Base-by-base conservation (phyloP, 2,329 filamentous ascomycete species). In the Akanthomyces lecanii region DNA sequence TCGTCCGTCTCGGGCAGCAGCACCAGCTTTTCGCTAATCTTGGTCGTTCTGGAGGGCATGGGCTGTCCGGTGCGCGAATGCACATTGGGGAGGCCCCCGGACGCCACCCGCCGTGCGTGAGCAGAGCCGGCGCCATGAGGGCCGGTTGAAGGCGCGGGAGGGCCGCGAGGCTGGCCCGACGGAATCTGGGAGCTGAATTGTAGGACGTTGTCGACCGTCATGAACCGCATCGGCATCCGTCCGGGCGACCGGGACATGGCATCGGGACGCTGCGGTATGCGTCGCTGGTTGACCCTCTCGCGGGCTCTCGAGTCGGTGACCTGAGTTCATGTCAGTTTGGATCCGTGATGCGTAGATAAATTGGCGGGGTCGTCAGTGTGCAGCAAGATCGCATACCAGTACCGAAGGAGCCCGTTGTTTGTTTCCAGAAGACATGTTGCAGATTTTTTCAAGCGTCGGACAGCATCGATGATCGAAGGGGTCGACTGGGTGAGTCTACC, bases 21-120 rank as follows among this genome's bases (percentile, higher is more conserved):
- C 0, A 99, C 95, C n/a, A 99, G 82, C 77, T 98, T 98, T 79
- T 98, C 92, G 74, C 91, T 97, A 67, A 96, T 89, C 75, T 98
- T 97, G 33, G 92, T 96, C 44, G 92, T 96, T 60, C 95, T 85
- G 6, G 91, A 89, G 0, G 94, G 95, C 67, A 97, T 77, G 51
- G 81, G 83, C 62, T 85, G 82, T 65, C 82, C 83, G 59, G 79
- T 78, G 5, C 81, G 77, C 30, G 76, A 76, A 28, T 74, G 74
- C 4, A 71, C 63, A 66, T 74, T 74, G 33, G 79, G 78, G 44
- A 81, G 73, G 12, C 77, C 77, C 12, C 78, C 76, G 6, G 73
- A 69, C 12, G 70, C 65, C 42, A 72, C 67, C 10, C 74, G 69
- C n/a, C 75, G 71, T 42, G 58, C 63, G 3, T 66, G 66, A 0